Evolutionary conservation across 2,329 filamentous ascomycete genomes (phyloP).

Genomic region (Fusarium sp.): DNA sequence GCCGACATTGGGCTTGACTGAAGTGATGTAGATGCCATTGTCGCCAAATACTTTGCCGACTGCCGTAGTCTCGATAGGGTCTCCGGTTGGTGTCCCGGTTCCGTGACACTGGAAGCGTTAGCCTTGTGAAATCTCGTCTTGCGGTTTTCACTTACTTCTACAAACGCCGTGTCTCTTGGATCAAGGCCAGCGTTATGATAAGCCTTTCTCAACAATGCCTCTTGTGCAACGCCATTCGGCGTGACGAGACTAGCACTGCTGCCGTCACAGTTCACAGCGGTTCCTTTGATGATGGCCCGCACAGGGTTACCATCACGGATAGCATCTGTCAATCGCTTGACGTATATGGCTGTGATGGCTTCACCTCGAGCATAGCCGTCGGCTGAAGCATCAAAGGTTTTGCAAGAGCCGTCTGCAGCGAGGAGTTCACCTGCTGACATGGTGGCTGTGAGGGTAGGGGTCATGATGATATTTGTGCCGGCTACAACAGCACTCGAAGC

Average conservation of each 20-base stretch:
- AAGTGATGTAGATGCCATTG: background rate
- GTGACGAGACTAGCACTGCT: background rate
- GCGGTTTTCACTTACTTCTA: background rate
- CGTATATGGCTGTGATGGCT: constrained; percentile 12
- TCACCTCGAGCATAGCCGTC: constrained; percentile 15
- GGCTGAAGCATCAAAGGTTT: constrained; percentile 12
- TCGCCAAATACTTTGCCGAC: constrained; percentile 14
- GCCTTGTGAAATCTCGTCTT: background rate
- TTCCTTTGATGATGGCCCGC: constrained; percentile 1
- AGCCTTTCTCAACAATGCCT: constrained; percentile 49
- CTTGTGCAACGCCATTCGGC: constrained; percentile 47
- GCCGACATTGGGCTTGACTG: constrained; percentile 61
- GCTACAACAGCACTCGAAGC: constrained; percentile 9
- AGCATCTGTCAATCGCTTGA: constrained; percentile 16
- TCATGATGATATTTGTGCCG: constrained; percentile 13
- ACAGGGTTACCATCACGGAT: constrained; percentile 16
- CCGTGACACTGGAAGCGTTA: constrained; percentile 34
- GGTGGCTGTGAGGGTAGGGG: background rate
- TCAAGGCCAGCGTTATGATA: constrained; percentile 48
- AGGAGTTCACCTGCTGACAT: constrained; percentile 41
- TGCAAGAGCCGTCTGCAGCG: constrained; percentile 58
- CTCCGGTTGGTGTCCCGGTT: constrained; percentile 43
- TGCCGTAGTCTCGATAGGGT: constrained; percentile 30
- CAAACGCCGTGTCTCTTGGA: constrained; percentile 28
- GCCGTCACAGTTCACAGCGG: constrained; percentile 7